phyloP scores from a whole-genome alignment of 768 basidiomycete genomes.

The Xerocomellus amylosporus region DNA sequence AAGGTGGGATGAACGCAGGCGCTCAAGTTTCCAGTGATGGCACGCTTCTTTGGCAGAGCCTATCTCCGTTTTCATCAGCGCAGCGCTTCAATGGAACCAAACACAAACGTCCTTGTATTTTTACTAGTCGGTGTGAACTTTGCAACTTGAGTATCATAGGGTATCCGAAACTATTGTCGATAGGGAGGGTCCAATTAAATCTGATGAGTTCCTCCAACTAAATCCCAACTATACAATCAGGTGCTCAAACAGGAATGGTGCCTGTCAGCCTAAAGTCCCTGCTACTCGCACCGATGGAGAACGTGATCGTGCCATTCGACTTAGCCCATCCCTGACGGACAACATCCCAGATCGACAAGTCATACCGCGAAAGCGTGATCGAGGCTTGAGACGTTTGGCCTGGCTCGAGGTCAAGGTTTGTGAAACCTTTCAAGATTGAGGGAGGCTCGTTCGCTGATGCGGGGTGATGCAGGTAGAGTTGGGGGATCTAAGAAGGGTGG shows the following conservation, averaged over 20 bases:
- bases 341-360: slow-evolving; percentile 76
- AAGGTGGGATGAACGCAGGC: background rate
- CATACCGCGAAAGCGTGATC: slow-evolving; percentile 64
- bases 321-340: slow-evolving; percentile 70
- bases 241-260: slow-evolving; percentile 19
- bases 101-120: background rate
- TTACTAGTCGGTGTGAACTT: background rate
- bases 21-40: background rate
- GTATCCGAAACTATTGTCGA: background rate
- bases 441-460: slow-evolving; percentile 65
- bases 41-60: background rate
- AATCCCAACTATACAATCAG: background rate
- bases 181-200: background rate
- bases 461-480: slow-evolving; percentile 73
- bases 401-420: slow-evolving; percentile 48
- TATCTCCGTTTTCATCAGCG: background rate
- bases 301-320: slow-evolving; percentile 58
- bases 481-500: slow-evolving; percentile 51
- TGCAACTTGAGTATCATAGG: background rate
- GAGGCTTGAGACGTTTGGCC: slow-evolving; percentile 46
- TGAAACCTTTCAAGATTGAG: slow-evolving; percentile 68
- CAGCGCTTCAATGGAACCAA: background rate
- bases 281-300: slow-evolving; percentile 70
- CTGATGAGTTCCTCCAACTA: background rate
- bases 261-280: slow-evolving; percentile 56